Base-by-base conservation (phyloP, 768 basidiomycete species). In the Phanerodontia chrysosporium region DNA sequence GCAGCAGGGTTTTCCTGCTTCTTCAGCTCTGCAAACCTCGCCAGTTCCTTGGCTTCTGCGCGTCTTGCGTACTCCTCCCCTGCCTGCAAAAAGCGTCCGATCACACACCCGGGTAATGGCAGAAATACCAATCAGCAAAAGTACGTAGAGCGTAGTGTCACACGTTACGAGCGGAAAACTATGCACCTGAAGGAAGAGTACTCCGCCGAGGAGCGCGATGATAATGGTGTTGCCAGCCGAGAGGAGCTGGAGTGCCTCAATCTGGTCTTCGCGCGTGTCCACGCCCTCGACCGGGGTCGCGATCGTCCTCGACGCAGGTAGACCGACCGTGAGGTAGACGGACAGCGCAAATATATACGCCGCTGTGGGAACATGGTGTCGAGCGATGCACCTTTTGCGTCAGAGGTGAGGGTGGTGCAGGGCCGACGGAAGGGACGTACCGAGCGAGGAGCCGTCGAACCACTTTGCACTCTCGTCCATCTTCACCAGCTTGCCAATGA, bases 391-490 rank as follows among this genome's bases (percentile, higher is more conserved):
- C 36, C 27, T 7, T 30, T 16, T 28, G 45, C 25, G 54, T 35
- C 30, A 44, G 52, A 42, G 49, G 16, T n/a, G 29, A 45, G 45
- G 27, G 2, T 29, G 42, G 18, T 28, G 28, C 35, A 45, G 30
- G 54, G 48, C 39, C 30, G 45, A 10, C 25, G 55, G 58, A 49
- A 27, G 36, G 27, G 16, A 30, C 84, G 65, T 64, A 95, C 95
- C 92, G 59, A 96, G 73, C 64, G 85, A 86, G 24, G 88, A 86
- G 22, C 95, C 95, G 72, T 98, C 95, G 71, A 98, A 98, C 77
- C 92, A 95, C 75, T 95, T 81, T 8, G 95, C 95, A 64, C 90
- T 92, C 67, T 97, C 95, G 68, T 87, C 86, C 92, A 94, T 97
- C 61, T 78, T 82, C 72, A 90, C 80, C 58, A 97, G 77, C 72